phyloP scores from a whole-genome alignment of 495 filamentous ascomycete genomes.

The Zalerion maritima region DNA sequence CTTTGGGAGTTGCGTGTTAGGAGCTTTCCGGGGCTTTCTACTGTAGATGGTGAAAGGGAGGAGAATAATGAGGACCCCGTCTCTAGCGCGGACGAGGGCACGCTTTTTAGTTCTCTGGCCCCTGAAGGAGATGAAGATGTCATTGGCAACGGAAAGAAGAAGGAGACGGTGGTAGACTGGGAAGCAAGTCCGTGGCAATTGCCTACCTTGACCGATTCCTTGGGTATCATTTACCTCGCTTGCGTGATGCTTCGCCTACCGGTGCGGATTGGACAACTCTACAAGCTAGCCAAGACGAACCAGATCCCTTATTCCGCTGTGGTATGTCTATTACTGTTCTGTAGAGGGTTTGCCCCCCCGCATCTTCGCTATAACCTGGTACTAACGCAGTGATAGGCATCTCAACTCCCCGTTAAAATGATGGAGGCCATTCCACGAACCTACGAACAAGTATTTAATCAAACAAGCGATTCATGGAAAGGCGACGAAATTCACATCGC shows the following conservation, averaged over 20 bases:
- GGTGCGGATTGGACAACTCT: slow-evolving; percentile 28
- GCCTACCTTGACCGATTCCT: slow-evolving; percentile 24
- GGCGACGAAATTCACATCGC: slow-evolving; percentile 47
- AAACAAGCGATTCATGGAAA: too few species aligned
- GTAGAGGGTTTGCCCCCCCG: too few species aligned
- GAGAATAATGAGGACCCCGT: slow-evolving; percentile 1
- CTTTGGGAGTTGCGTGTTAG: slow-evolving; percentile 34
- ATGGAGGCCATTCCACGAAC: too few species aligned
- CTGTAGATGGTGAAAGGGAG: slow-evolving; percentile 5
- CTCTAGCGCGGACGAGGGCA: slow-evolving; percentile 9
- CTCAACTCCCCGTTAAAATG: too few species aligned
- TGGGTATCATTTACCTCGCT: slow-evolving; percentile 31
- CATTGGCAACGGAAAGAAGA: too few species aligned
- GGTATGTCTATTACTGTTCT: slow-evolving; percentile 15
- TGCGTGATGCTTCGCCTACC: slow-evolving; percentile 28
- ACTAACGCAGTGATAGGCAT: too few species aligned
- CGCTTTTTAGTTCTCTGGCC: slow-evolving; percentile 25
- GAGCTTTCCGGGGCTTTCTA: slow-evolving; percentile 18
- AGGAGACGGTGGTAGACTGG: slow-evolving; percentile 5
- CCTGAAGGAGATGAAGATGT: too few species aligned
- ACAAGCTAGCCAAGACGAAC: slow-evolving; percentile 24
- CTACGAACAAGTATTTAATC: too few species aligned
- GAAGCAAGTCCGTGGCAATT: slow-evolving; percentile 21
- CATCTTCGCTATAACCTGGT: too few species aligned
- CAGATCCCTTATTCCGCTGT: slow-evolving; percentile 25